Conservation (phyloP, 495 filamentous ascomycete species). For the Tuber melanosporum region DNA sequence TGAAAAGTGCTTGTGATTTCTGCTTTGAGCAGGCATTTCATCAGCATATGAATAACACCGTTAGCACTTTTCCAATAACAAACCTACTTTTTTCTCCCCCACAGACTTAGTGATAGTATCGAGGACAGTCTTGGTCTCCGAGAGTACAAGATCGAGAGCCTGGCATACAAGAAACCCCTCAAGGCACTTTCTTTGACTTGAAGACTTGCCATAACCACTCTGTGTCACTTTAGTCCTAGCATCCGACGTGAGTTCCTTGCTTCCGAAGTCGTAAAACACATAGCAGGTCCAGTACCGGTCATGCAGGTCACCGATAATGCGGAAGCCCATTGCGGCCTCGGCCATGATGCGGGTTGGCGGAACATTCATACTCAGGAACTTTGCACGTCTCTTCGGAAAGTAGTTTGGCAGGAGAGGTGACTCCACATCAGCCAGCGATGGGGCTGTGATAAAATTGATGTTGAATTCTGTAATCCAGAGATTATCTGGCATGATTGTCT, state of each 20-base stretch:
- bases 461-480: slow-evolving; percentile 6
- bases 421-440: neutral
- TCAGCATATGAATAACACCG: neutral
- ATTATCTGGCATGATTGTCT: slow-evolving; percentile 5
- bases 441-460: slow-evolving; percentile 2
- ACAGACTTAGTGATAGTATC: neutral
- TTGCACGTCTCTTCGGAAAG: neutral
- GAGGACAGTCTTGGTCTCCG: neutral
- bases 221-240: neutral
- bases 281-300: slow-evolving; percentile 5
- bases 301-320: neutral
- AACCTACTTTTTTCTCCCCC: neutral
- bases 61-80: neutral
- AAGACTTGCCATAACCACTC: neutral
- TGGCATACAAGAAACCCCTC: neutral
- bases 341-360: neutral
- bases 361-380: neutral
- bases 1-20: neutral
- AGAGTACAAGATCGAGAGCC: neutral
- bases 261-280: slow-evolving; percentile 2
- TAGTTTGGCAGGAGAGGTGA: neutral
- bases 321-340: neutral
- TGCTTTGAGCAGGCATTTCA: neutral
- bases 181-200: neutral
- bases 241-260: neutral